Conservation (phyloP, 148 eudicot genomes). For the Simmondsia chinensis region DNA sequence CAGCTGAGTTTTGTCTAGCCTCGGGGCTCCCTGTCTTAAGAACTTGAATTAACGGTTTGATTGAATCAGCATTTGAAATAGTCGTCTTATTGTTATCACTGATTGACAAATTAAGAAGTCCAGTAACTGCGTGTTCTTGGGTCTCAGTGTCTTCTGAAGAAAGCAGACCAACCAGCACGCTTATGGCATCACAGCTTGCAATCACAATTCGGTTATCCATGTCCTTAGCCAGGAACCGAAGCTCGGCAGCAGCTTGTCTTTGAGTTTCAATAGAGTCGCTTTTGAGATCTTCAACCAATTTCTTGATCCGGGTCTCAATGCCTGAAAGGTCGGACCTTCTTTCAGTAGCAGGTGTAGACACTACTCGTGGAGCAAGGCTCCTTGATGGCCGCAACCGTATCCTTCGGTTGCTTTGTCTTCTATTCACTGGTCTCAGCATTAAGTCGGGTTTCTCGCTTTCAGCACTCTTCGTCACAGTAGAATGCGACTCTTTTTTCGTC, state of each 20-base stretch:
- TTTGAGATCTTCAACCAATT: constrained; percentile 49
- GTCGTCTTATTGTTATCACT: constrained; percentile 67
- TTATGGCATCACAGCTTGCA: constrained; percentile 55
- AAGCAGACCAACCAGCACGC: constrained; percentile 52
- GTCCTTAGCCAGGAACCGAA: constrained; percentile 67
- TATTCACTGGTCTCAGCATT: constrained; percentile 24
- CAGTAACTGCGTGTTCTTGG: constrained; percentile 83
- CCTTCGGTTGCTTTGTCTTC: constrained; percentile 37
- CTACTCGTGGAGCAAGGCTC: constrained; percentile 35
- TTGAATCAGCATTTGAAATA: constrained; percentile 62
- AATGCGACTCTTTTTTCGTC: constrained; percentile 27
- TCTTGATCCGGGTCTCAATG: constrained; percentile 39
- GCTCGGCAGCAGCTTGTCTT: constrained; percentile 46
- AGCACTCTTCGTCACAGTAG: constrained; percentile 20
- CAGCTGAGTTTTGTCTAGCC: constrained; percentile 87
- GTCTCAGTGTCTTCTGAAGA: constrained; percentile 36
- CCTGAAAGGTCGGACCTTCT: constrained; percentile 33
- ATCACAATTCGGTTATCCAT: constrained; percentile 68
- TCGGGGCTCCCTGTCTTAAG: constrained; percentile 70
- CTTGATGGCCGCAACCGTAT: constrained; percentile 39
- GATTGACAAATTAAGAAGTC: constrained; percentile 79
- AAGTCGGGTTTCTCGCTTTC: constrained; percentile 28
- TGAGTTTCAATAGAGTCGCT: constrained; percentile 39
- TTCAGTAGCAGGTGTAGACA: constrained; percentile 34
- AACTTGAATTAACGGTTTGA: constrained; percentile 72